Base-by-base conservation (phyloP, 2,329 filamentous ascomycete genomes). In the Mycocentrospora acerina region DNA sequence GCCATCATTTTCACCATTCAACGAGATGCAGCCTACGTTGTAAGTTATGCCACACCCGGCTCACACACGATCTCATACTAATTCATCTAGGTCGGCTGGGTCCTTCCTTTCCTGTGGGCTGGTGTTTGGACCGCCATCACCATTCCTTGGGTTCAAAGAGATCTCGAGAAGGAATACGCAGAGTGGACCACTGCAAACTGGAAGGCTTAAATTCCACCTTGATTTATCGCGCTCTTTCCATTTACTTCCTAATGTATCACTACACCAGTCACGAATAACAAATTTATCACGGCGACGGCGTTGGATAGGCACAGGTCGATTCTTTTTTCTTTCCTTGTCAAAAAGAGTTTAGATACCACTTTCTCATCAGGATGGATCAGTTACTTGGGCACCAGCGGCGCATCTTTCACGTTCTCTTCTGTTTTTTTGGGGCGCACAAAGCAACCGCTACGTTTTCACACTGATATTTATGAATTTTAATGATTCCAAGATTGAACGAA, bases 21-120 rank as follows among this genome's bases (percentile, higher is more conserved):
- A 33, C 60, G 65, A 16, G 71, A 76, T 40, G 70, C 69, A 28
- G 74, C 72, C 11, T 77, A 75, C 46, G 64, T 72, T 26, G 69
- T 76, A 62, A 44, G 68, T 69, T 9, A 26, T 7, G 9, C 8
- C 17, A 12, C 11, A 11, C 12, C 2, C 4, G 10, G 11, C 16
- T 7, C 14, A 15, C 9, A 24, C 2, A 19, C 10, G 1, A 25
- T 18, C 14, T 25, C 22, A 36, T 19, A 18, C 48, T 57, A 55
- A 59, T 33, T 24, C 10, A 13, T 24, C 14, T 33, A 71, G 68
- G 57, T 69, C 31, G 74, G 74, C 15, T 77, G 74, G 74, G 60
- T 68, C 4, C 54, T 71, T 4, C 74, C 74, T 10, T 77, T 76
- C 59, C 51, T 72, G 9, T 77, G 73, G 73, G 74, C 71, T 1